Evolutionary conservation across 1,284 basidiomycete genomes (phyloP), one percentile per base, ranked within the genome.

Genomic region (Cryptococcus sp.): DNA sequence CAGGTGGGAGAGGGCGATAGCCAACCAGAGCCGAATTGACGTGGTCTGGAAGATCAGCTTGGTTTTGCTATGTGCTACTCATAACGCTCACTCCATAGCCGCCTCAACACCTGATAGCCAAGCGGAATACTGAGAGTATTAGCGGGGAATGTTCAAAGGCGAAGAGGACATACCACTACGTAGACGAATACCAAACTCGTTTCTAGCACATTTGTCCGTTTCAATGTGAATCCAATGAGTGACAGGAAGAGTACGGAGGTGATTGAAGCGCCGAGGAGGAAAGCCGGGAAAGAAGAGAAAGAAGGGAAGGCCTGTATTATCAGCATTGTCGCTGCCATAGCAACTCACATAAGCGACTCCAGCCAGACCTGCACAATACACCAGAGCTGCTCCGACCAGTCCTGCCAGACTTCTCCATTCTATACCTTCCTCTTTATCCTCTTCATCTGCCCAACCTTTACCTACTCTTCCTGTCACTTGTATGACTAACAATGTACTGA

Each of bases 201-300:
- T 74, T 98, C 93, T 57, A 97, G 87, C 44, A 95, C 88, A 66
- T 94, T 96, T 47, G 93, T 96, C 50, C 90, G 83, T 54, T 90
- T 83, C 58, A 93, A 76, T 10, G 84, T 84, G 74, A 97, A 95
- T 4, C 90, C 90, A 61, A 97, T 95, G 61, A 90, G 82, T 2
- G 89, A 91, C 41, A 97, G 81, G 78, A 97, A 97, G 46, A 94
- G 58, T 13, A 74, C 72, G 6, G 76, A 58, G 1, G 74, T 67
- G 41, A 78, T 61, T 0, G 72, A 70, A 2, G 64, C 56, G 10
- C 77, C 77, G 51, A 78, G 76, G 15, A 78, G 63, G 65, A 72
- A 72, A 0, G 68, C 67, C 3, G 72, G 71, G 23, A 75, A 60
- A n/a, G 59, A 46, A 3, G 59, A 45, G 32, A 58, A 62, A 10